phyloP scores from a whole-genome alignment of 345 rosid genomes.

The Salix dunnii region DNA sequence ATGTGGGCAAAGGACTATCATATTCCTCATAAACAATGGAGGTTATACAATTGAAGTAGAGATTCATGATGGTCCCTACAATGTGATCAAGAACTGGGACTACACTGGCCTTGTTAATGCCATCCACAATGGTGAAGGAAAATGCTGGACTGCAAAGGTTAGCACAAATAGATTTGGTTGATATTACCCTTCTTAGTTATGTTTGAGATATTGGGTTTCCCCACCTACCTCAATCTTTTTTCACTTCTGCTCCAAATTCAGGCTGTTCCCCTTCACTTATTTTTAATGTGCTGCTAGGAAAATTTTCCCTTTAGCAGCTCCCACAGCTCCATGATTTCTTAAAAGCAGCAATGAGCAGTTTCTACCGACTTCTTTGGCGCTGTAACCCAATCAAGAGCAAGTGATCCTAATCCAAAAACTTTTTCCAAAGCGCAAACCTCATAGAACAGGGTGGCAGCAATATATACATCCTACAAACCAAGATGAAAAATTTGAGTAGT shows the following conservation, averaged over 20 bases:
- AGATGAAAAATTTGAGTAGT: not conserved
- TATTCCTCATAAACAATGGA: slow-evolving; percentile 71
- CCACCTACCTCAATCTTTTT: not conserved
- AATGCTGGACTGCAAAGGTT: slow-evolving; percentile 75
- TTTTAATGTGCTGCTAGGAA: not conserved
- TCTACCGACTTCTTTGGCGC: not conserved
- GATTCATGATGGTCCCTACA: slow-evolving; percentile 77
- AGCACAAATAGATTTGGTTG: slow-evolving; percentile 3
- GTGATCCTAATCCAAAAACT: not conserved
- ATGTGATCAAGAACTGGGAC: slow-evolving; percentile 76
- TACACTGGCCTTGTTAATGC: slow-evolving; percentile 60
- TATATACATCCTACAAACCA: not conserved
- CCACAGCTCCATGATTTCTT: not conserved
- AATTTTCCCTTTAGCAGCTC: not conserved
- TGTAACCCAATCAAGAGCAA: not conserved
- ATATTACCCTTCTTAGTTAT: no score
- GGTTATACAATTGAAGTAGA: slow-evolving; percentile 79
- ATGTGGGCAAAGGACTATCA: slow-evolving; percentile 48
- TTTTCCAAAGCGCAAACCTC: not conserved
- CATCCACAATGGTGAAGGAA: slow-evolving; percentile 73
- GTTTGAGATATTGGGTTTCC: not conserved
- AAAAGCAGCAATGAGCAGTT: not conserved
- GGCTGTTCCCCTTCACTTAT: not conserved
- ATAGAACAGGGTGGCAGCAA: not conserved
- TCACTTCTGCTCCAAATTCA: not conserved